A percentile compares a stretch with the other conserved stretches of the same genome.
Conservation (phyloP, 2,329 filamentous ascomycete species). For the Trichocomaceae sp. region DNA sequence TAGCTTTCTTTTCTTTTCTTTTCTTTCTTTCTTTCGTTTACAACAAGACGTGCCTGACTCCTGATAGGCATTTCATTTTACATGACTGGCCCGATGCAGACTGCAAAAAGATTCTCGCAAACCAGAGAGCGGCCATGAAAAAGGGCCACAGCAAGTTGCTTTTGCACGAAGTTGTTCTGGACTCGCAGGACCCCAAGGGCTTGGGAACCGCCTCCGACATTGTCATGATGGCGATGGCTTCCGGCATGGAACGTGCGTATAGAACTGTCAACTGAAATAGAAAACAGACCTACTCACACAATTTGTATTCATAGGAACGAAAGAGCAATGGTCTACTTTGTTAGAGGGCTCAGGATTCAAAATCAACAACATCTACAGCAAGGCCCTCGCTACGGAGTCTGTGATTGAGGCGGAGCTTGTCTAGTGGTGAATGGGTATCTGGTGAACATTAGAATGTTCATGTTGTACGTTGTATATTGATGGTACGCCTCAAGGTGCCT, state of each 20-base stretch:
- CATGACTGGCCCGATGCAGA: slow-evolving; percentile 31
- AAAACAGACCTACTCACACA: neutral
- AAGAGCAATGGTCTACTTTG: slow-evolving; percentile 6
- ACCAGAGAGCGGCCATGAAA: slow-evolving; percentile 18
- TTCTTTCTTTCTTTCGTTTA: too few species aligned
- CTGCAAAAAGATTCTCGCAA: slow-evolving; percentile 27
- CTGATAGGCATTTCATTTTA: slow-evolving; percentile 25
- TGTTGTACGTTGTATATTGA: too few species aligned
- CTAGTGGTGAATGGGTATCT: neutral
- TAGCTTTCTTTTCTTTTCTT: too few species aligned
- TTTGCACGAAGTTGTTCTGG: slow-evolving; percentile 24
- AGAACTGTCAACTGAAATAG: neutral
- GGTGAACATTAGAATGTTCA: too few species aligned
- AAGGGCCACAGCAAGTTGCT: slow-evolving; percentile 26
- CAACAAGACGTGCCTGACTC: too few species aligned
- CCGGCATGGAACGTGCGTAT: slow-evolving; percentile 8
- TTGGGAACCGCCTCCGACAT: slow-evolving; percentile 24
- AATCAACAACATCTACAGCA: slow-evolving; percentile 22
- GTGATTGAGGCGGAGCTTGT: slow-evolving; percentile 7
- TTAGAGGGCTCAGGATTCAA: slow-evolving; percentile 17
- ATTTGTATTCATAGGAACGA: slow-evolving; percentile 1
- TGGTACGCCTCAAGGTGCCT: too few species aligned
- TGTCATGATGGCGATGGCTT: slow-evolving; percentile 9
- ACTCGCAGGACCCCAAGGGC: slow-evolving; percentile 27
- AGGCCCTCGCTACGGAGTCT: slow-evolving; percentile 5